phyloP scores from a whole-genome alignment of 495 filamentous ascomycete genomes.

The Venustampulla echinocandica region DNA sequence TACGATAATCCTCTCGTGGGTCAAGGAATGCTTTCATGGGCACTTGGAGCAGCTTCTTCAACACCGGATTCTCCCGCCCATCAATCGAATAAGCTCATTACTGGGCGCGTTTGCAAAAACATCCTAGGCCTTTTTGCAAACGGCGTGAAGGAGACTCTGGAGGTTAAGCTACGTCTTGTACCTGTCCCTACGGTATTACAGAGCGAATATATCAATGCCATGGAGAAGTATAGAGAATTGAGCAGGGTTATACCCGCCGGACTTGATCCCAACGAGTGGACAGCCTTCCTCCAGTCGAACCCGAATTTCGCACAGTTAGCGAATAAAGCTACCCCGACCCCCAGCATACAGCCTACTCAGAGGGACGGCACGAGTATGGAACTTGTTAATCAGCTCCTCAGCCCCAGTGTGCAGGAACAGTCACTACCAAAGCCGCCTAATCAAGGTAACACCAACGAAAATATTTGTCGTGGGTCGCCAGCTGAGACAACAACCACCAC shows the following conservation, averaged over 20 bases:
- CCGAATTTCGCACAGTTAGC: constrained; percentile 28
- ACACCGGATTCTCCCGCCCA: constrained; percentile 46
- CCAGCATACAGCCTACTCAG: constrained; percentile 5
- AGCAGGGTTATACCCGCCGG: constrained; percentile 48
- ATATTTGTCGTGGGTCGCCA: not conserved
- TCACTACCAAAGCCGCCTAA: constrained; percentile 9
- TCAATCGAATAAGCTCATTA: constrained; percentile 68
- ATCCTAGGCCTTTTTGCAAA: constrained; percentile 73
- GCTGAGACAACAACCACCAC: constrained; percentile 2
- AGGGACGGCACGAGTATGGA: constrained; percentile 26
- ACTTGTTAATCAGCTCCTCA: constrained; percentile 24
- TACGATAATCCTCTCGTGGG: constrained; percentile 87
- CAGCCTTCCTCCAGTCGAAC: constrained; percentile 52
- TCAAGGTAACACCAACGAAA: constrained; percentile 4
- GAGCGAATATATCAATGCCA: constrained; percentile 53
- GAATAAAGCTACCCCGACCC: not conserved
- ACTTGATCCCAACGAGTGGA: constrained; percentile 65
- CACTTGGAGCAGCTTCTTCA: constrained; percentile 51
- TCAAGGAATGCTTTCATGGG: constrained; percentile 91
- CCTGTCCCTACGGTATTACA: constrained; percentile 70
- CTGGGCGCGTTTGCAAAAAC: constrained; percentile 82
- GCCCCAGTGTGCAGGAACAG: constrained; percentile 16
- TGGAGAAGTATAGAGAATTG: constrained; percentile 42
- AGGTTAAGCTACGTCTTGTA: constrained; percentile 85
- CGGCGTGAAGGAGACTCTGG: constrained; percentile 78